These are phyloP conservation scores for Solanum appendiculatum DNA, from an alignment of 257 asterid genomes.

Conservation along the genomic window DNA sequence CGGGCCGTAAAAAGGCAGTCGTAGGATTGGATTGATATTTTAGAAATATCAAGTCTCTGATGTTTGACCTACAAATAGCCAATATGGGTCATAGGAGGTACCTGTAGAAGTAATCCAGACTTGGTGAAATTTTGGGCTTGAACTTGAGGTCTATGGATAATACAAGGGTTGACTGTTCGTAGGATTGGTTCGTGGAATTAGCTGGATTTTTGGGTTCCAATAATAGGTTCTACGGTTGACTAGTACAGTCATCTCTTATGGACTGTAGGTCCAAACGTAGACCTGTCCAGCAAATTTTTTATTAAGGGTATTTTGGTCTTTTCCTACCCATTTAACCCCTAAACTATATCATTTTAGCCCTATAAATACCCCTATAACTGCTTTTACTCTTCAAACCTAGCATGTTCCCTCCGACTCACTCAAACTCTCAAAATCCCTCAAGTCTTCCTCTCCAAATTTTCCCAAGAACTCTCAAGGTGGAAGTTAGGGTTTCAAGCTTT, in stretches of 20 bases:
- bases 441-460: background rate
- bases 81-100: too few relatives aligned
- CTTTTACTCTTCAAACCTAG: background rate
- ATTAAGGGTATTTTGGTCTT: background rate
- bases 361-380: background rate
- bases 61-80: too few relatives aligned
- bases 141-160: too few relatives aligned
- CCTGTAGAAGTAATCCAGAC: too few relatives aligned
- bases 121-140: too few relatives aligned
- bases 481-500: background rate
- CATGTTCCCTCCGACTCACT: background rate
- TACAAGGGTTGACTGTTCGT: background rate
- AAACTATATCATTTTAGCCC: background rate
- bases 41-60: too few relatives aligned
- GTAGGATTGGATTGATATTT: too few relatives aligned
- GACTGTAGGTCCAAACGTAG: too few relatives aligned
- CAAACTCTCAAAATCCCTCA: background rate
- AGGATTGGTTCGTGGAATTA: background rate
- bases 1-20: too few relatives aligned
- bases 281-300: too few relatives aligned
- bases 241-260: too few relatives aligned
- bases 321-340: background rate
- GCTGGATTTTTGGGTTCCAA: background rate
- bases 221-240: background rate
- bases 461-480: background rate